Conservation (phyloP, 768 basidiomycete genomes). For the Amanita jacksonii region DNA sequence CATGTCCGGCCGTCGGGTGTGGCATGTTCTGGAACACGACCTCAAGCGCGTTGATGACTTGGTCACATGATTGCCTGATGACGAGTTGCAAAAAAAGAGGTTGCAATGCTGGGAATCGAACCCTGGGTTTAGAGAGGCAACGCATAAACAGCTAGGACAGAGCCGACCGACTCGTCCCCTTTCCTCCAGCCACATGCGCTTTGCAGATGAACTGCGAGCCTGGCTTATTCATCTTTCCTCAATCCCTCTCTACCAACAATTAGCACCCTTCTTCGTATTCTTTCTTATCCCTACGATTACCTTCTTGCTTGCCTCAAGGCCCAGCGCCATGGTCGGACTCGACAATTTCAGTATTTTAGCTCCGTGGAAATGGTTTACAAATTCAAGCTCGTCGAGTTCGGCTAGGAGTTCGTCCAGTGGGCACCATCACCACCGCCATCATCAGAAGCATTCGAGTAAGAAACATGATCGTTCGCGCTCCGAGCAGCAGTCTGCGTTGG, state of each 20-base stretch:
- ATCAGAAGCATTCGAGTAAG: constrained; percentile 35
- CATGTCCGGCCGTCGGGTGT: constrained; percentile 9
- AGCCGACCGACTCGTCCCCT: constrained; percentile 13
- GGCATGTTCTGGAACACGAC: no score
- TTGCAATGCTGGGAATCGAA: neutral
- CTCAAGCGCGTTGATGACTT: no score
- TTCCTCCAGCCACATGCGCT: constrained; percentile 37
- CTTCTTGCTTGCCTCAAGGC: constrained; percentile 30
- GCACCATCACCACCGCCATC: constrained; percentile 1
- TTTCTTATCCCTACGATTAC: constrained; percentile 43
- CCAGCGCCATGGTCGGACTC: constrained; percentile 31
- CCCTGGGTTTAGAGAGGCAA: neutral
- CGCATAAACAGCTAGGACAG: neutral
- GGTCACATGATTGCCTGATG: no score
- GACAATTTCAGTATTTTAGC: constrained; percentile 44
- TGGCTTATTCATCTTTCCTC: constrained; percentile 31
- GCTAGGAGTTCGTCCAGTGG: constrained; percentile 3
- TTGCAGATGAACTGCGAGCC: constrained; percentile 19
- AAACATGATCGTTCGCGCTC: constrained; percentile 42
- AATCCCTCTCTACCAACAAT: constrained; percentile 38
- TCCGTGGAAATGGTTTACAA: constrained; percentile 55
- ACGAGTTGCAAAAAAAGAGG: no score
- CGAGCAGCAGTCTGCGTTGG: constrained; percentile 45
- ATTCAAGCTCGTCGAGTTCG: constrained; percentile 16
- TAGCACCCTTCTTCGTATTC: constrained; percentile 46